phyloP scores from a whole-genome alignment of 2,329 filamentous ascomycete species.

The Davidsoniella eucalypti region DNA sequence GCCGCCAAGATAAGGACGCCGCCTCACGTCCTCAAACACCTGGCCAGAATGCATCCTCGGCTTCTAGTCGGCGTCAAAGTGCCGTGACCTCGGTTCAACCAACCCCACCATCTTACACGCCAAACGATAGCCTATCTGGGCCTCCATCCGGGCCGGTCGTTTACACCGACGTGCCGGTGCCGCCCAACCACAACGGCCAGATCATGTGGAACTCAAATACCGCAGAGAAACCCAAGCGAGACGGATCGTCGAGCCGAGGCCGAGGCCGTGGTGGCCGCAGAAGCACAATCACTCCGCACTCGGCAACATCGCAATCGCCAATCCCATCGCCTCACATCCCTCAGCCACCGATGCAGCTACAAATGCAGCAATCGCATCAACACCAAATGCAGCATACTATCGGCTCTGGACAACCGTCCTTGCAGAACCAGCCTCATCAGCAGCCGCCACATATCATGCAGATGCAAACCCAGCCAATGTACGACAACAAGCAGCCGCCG shows the following conservation, averaged over 20 bases:
- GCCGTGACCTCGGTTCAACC: background rate
- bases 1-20: background rate
- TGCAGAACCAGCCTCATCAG: background rate
- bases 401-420: background rate
- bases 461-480: conserved; percentile 7
- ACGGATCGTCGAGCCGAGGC: conserved; percentile 4
- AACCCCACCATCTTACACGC: background rate
- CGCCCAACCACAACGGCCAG: conserved; percentile 12
- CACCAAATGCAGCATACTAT: too few species aligned
- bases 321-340: background rate
- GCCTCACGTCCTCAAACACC: background rate
- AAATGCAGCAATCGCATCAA: background rate
- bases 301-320: too few species aligned
- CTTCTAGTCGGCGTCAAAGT: background rate
- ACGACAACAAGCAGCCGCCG: conserved; percentile 9
- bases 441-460: conserved; percentile 3
- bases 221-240: background rate
- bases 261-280: conserved; percentile 8
- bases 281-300: background rate
- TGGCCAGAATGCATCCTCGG: background rate
- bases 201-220: conserved; percentile 12
- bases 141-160: conserved; percentile 2
- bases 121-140: conserved; percentile 3
- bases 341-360: background rate
- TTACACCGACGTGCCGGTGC: conserved; percentile 2